Conservation (phyloP, 2,329 filamentous ascomycete species). For the Calonectria pseudoturangicola region DNA sequence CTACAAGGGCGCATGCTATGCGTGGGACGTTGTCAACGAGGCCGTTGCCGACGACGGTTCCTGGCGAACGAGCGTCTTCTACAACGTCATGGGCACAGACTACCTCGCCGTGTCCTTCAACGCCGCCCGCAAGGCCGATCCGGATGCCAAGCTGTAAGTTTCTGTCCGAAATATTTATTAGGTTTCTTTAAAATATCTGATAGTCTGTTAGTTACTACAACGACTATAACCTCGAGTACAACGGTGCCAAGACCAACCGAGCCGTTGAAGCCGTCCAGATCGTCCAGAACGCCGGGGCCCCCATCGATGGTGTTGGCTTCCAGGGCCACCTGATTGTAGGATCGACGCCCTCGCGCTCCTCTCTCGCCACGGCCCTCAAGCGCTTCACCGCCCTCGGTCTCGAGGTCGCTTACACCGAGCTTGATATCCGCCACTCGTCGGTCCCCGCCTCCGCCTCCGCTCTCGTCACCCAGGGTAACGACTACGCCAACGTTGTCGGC, state of each 20-base stretch:
- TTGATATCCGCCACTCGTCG: constrained; percentile 72
- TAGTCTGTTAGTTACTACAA: constrained; percentile 64
- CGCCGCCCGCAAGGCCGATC: constrained; percentile 72
- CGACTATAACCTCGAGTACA: constrained; percentile 77
- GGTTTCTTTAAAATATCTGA: rapidly evolving
- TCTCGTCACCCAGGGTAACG: constrained; percentile 66
- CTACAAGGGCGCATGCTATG: constrained; percentile 76
- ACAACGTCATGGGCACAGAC: constrained; percentile 71
- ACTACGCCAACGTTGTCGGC: constrained; percentile 65
- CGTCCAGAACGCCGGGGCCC: constrained; percentile 68
- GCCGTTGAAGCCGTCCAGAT: constrained; percentile 67
- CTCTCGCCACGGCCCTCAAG: constrained; percentile 66
- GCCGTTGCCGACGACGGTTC: constrained; percentile 74
- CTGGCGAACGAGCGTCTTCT: constrained; percentile 72
- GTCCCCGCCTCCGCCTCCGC: constrained; percentile 66
- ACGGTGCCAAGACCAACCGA: constrained; percentile 66
- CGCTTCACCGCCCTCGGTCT: constrained; percentile 71
- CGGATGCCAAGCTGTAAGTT: constrained; percentile 70
- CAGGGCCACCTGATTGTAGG: constrained; percentile 77
- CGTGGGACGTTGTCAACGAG: constrained; percentile 82
- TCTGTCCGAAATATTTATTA: rapidly evolving
- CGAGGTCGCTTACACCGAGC: constrained; percentile 77
- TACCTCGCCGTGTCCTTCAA: constrained; percentile 76
- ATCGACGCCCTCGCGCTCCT: constrained; percentile 66
- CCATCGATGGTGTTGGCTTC: constrained; percentile 78